phyloP scores from a whole-genome alignment of 192 early-diverging fungal genomes.

The Coemansia sp. region DNA sequence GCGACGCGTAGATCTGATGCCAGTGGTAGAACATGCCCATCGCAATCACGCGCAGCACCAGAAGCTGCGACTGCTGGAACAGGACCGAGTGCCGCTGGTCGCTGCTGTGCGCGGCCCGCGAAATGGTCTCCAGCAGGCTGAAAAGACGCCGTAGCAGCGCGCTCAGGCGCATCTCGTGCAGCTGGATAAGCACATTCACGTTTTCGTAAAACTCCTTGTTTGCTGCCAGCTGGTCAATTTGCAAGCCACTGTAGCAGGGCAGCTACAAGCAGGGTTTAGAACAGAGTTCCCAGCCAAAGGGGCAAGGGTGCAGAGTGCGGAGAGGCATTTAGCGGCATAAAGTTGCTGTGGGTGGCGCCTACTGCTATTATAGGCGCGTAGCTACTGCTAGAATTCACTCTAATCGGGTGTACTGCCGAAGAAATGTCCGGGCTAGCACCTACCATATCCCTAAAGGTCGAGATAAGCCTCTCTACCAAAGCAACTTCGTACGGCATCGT shows the following conservation, averaged over 20 bases:
- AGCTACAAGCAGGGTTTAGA: conserved; percentile 55
- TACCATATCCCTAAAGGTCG: conserved; percentile 51
- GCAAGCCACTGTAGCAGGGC: conserved; percentile 69
- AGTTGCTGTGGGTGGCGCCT: neutral
- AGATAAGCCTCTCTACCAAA: conserved; percentile 47
- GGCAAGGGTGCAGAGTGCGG: no score
- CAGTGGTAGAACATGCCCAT: conserved; percentile 86
- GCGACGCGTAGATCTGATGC: conserved; percentile 63
- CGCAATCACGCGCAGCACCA: conserved; percentile 76
- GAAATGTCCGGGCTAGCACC: neutral
- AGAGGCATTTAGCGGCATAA: neutral
- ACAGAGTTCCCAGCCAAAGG: no score
- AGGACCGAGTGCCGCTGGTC: conserved; percentile 43
- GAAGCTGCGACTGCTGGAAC: conserved; percentile 82
- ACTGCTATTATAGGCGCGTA: neutral
- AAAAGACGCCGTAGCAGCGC: conserved; percentile 68
- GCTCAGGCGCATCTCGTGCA: conserved; percentile 72
- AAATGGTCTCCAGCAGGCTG: conserved; percentile 70
- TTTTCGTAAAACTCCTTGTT: conserved; percentile 81
- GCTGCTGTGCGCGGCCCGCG: conserved; percentile 52
- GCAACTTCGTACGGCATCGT: conserved; percentile 52
- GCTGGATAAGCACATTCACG: conserved; percentile 70
- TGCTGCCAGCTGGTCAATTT: conserved; percentile 61
- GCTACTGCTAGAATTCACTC: neutral
- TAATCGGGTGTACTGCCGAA: neutral